A percentile compares a stretch with the other conserved stretches of the same genome.
Evolutionary conservation across 2,329 filamentous ascomycete genomes (phyloP).

Genomic region (Metarhizium rileyi): DNA sequence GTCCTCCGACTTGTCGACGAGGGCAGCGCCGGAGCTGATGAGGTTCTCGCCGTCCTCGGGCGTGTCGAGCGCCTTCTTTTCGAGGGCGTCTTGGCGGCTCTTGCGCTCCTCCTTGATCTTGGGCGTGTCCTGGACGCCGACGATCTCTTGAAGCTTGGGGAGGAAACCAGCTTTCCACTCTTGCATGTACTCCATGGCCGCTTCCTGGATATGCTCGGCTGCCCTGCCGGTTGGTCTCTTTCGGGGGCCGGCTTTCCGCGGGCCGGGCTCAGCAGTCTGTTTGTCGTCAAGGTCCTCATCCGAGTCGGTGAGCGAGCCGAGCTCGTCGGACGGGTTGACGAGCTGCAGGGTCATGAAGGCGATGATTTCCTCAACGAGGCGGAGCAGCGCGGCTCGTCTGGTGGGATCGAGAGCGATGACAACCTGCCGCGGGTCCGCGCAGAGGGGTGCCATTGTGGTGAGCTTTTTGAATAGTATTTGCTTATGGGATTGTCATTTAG

Average conservation of each 20-base stretch:
- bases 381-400: constrained; percentile 40
- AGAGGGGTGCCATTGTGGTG: constrained; percentile 41
- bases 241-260: background rate
- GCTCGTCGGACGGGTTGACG: constrained; percentile 25
- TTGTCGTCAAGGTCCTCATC: constrained; percentile 4
- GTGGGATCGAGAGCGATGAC: constrained; percentile 44
- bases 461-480: background rate
- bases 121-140: constrained; percentile 39
- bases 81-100: constrained; percentile 33
- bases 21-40: constrained; percentile 29
- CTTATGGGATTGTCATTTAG: background rate
- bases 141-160: constrained; percentile 59
- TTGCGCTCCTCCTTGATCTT: constrained; percentile 37
- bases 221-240: constrained; percentile 10
- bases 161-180: constrained; percentile 68
- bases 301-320: constrained; percentile 19
- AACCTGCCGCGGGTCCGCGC: constrained; percentile 44
- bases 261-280: constrained; percentile 7
- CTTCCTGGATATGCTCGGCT: constrained; percentile 29
- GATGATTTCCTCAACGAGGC: constrained; percentile 41
- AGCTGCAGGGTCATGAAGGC: constrained; percentile 44
- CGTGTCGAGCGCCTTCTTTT: constrained; percentile 23
- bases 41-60: constrained; percentile 28
- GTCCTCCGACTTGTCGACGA: constrained; percentile 25
- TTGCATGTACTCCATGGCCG: constrained; percentile 60